Evolutionary conservation across 345 rosid genomes (phyloP).

Genomic region (Erucastrum elatum): DNA sequence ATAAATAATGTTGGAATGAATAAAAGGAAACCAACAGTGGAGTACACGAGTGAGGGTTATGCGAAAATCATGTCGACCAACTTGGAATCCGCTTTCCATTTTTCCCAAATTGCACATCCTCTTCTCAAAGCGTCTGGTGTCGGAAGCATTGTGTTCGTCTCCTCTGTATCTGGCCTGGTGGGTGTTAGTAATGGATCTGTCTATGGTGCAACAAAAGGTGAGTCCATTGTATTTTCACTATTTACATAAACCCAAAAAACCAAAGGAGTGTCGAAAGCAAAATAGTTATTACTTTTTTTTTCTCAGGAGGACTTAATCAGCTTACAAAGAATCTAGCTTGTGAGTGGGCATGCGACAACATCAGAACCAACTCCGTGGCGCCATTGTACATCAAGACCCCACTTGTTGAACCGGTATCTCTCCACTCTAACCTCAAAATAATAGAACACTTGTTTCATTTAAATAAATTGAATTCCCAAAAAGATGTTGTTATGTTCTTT

Average conservation of each 20-base stretch:
- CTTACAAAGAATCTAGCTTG: conserved; percentile 83
- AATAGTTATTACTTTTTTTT: not conserved
- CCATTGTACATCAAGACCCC: conserved; percentile 88
- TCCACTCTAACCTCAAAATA: not conserved
- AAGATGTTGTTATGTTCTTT: not conserved
- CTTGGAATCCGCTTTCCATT: too few relatives aligned
- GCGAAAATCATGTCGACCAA: too few relatives aligned
- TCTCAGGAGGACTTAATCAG: conserved; percentile 75
- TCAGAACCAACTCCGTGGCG: conserved; percentile 73
- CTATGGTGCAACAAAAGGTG: too few relatives aligned
- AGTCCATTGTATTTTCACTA: not conserved
- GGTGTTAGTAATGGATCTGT: too few relatives aligned
- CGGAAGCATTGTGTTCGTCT: too few relatives aligned
- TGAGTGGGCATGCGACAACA: conserved; percentile 89
- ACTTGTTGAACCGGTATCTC: conserved; percentile 60
- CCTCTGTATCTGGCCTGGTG: too few relatives aligned
- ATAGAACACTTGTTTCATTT: conserved; percentile 1
- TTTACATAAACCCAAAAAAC: not conserved
- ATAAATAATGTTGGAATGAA: too few relatives aligned
- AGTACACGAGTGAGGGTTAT: too few relatives aligned
- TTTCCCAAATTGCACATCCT: too few relatives aligned
- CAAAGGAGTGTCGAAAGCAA: not conserved
- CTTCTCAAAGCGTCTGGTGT: too few relatives aligned
- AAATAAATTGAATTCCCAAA: too few relatives aligned
- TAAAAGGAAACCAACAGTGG: too few relatives aligned